These are phyloP conservation scores for Annulohypoxylon stygium DNA, from an alignment of 495 filamentous ascomycete genomes.

Conservation along the genomic window DNA sequence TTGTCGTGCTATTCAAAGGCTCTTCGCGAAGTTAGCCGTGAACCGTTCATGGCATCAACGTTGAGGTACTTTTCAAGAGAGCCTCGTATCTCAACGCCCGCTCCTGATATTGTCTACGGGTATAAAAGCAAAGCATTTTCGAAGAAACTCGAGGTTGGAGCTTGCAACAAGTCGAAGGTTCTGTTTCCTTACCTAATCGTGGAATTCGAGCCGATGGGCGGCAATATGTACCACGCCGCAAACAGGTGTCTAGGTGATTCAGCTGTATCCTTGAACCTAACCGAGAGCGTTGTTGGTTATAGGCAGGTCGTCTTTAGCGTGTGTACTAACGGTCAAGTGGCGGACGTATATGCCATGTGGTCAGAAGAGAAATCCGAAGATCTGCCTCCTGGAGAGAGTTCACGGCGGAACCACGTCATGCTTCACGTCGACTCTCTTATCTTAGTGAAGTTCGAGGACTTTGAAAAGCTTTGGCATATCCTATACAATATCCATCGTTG, in stretches of 20 bases:
- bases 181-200: background rate
- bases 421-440: too few species aligned
- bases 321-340: background rate
- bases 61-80: background rate
- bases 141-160: background rate
- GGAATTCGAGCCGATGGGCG: background rate
- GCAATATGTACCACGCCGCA: background rate
- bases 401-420: too few species aligned
- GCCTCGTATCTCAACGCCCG: background rate
- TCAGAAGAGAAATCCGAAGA: background rate
- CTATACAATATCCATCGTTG: too few species aligned
- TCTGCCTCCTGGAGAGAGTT: too few species aligned
- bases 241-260: background rate
- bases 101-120: background rate
- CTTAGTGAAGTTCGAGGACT: too few species aligned
- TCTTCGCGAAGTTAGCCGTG: background rate
- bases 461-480: too few species aligned
- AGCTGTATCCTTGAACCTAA: background rate
- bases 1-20: background rate
- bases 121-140: background rate
- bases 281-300: background rate
- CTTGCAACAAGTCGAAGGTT: background rate
- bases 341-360: background rate
- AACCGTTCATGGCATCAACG: background rate
- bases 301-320: background rate